Percentiles rank a stretch among this genome's conserved stretches.
Evolutionary conservation across 345 rosid genomes (phyloP).

Genomic region (Sisymbrium irio): DNA sequence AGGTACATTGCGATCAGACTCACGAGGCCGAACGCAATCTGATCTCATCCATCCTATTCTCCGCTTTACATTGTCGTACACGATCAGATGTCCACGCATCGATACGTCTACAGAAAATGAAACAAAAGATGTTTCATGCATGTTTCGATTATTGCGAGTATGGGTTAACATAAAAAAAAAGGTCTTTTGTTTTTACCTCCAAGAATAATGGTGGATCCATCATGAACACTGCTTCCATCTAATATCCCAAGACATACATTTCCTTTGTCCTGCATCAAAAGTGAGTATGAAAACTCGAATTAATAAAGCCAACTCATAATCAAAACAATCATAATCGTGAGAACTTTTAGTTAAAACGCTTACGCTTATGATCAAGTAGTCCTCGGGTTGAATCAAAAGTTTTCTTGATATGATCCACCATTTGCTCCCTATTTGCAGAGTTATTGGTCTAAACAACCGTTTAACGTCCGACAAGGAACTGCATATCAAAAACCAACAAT

Average conservation of each 20-base stretch:
- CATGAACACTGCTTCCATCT: conserved; percentile 77
- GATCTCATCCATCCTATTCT: conserved; percentile 79
- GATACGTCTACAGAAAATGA: conserved; percentile 56
- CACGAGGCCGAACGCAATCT: conserved; percentile 50
- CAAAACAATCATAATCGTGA: neutral
- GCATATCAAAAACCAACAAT: conserved; percentile 28
- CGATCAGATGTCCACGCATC: conserved; percentile 64
- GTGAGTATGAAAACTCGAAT: neutral
- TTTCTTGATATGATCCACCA: conserved; percentile 79
- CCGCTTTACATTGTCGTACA: conserved; percentile 67
- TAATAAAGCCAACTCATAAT: neutral
- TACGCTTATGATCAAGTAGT: conserved; percentile 78
- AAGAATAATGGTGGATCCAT: conserved; percentile 74
- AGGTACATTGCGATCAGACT: conserved; percentile 23
- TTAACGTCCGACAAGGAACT: conserved; percentile 63
- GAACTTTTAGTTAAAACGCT: conserved; percentile 17
- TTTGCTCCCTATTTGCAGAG: conserved; percentile 78
- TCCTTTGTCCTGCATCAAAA: conserved; percentile 63
- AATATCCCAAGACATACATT: conserved; percentile 87
- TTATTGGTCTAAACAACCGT: conserved; percentile 70
- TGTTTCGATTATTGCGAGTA: neutral
- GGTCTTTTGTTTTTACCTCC: conserved; percentile 52
- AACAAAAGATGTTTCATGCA: neutral
- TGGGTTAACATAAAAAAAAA: neutral
- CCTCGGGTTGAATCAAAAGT: conserved; percentile 69